phyloP scores from a whole-genome alignment of 1,284 basidiomycete species.

The Microbotryum silenes-acaulis region DNA sequence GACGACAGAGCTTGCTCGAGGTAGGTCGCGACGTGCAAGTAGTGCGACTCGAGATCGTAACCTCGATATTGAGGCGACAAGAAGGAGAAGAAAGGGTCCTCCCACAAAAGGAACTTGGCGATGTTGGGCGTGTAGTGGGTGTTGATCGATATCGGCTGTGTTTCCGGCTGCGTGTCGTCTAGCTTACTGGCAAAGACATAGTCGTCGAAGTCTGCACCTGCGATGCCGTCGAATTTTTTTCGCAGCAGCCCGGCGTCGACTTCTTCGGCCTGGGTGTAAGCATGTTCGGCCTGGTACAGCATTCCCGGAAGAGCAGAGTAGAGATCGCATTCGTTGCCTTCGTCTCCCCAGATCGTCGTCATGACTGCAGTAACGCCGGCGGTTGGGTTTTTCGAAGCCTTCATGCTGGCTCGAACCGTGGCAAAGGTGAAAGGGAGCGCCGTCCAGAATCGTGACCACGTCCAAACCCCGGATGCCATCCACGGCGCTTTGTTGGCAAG shows the following conservation, averaged over 20 bases:
- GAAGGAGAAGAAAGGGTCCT: slow-evolving; percentile 38
- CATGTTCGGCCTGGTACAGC: slow-evolving; percentile 40
- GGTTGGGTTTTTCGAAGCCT: slow-evolving; percentile 36
- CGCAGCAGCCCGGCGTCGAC: slow-evolving; percentile 35
- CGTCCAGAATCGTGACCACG: slow-evolving; percentile 42
- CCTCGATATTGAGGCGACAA: slow-evolving; percentile 35
- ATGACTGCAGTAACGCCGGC: slow-evolving; percentile 38
- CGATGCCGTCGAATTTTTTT: slow-evolving; percentile 37
- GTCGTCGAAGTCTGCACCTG: slow-evolving; percentile 40
- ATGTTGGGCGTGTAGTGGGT: slow-evolving; percentile 40
- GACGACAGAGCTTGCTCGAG: slow-evolving; percentile 32
- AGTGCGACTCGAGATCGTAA: slow-evolving; percentile 36
- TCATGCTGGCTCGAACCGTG: slow-evolving; percentile 40
- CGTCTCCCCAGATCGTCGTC: slow-evolving; percentile 44
- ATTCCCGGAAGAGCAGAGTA: slow-evolving; percentile 34
- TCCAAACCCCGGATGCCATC: slow-evolving; percentile 42
- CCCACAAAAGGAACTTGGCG: slow-evolving; percentile 42
- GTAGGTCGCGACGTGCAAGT: slow-evolving; percentile 27
- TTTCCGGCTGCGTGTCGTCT: slow-evolving; percentile 38
- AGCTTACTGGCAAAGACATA: slow-evolving; percentile 40
- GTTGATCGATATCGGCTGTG: slow-evolving; percentile 30
- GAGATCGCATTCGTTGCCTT: slow-evolving; percentile 41
- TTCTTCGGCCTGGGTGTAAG: slow-evolving; percentile 33
- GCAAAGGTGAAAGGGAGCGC: slow-evolving; percentile 42
- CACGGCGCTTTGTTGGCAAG: slow-evolving; percentile 38